Evolutionary conservation across 257 asterid genomes (phyloP).

Genomic region (Solanum commersonii): DNA sequence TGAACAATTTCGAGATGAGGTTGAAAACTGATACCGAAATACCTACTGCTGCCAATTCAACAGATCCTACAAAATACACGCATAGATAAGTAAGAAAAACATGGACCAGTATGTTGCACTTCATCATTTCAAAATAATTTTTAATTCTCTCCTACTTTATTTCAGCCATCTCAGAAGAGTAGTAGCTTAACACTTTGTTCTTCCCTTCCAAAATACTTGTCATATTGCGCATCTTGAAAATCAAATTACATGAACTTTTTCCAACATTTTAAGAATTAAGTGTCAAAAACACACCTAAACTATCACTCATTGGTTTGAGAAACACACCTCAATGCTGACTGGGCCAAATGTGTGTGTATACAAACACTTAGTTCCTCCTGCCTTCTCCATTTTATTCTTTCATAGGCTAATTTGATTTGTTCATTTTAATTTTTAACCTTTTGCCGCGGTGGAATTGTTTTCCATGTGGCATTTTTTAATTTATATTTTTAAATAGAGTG

Average conservation of each 20-base stretch:
- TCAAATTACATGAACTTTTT: neutral
- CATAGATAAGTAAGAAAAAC: neutral
- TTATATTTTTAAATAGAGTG: neutral
- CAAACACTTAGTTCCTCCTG: neutral
- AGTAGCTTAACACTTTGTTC: neutral
- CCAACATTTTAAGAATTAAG: neutral
- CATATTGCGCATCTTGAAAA: neutral
- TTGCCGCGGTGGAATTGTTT: neutral
- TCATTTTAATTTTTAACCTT: neutral
- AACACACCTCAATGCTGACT: neutral
- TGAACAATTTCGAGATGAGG: slow-evolving; percentile 80
- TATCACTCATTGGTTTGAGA: neutral
- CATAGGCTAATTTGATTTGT: neutral
- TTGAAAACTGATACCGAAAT: slow-evolving; percentile 85
- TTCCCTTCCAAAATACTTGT: neutral
- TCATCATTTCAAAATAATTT: neutral
- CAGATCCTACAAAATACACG: slow-evolving; percentile 47
- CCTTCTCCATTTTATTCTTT: neutral
- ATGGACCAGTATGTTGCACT: neutral
- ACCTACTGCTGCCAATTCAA: slow-evolving; percentile 94
- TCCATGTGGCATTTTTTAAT: neutral
- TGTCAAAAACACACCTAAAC: no score
- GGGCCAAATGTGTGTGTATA: neutral
- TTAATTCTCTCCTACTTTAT: neutral
- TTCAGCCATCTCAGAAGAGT: neutral